These are phyloP conservation scores for Kluyveromyces sp. DNA, from an alignment of 1,139 yeast genomes.

Conservation along the genomic window DNA sequence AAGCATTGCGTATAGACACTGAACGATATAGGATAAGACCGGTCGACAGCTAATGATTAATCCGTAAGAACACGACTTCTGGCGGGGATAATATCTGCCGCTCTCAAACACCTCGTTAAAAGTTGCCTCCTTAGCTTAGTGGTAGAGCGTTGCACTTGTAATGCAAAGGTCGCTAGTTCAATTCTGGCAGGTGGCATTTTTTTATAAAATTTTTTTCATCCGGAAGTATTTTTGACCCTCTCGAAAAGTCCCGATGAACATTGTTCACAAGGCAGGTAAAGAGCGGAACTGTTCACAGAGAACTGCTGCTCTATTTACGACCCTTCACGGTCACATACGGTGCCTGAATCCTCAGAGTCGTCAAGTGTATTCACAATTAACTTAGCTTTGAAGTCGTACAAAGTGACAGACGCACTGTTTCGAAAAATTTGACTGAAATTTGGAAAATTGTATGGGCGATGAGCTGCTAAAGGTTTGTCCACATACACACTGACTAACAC, in stretches of 20 bases:
- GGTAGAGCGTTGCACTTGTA: slow-evolving; percentile 96
- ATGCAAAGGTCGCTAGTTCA: slow-evolving; percentile 94
- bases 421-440: slow-evolving; percentile 5
- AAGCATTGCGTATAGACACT: too few relatives aligned
- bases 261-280: too few relatives aligned
- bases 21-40: too few relatives aligned
- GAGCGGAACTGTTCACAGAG: too few relatives aligned
- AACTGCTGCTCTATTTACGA: too few relatives aligned
- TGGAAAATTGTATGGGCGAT: slow-evolving; percentile 3
- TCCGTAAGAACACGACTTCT: too few relatives aligned
- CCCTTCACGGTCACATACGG: too few relatives aligned
- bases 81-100: neutral
- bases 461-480: slow-evolving; percentile 2
- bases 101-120: neutral
- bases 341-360: too few relatives aligned
- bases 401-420: slow-evolving; percentile 3
- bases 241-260: too few relatives aligned
- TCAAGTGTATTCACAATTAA: too few relatives aligned
- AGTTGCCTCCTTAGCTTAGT: slow-evolving; percentile 77
- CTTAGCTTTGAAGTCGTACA: too few relatives aligned
- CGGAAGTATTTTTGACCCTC: neutral
- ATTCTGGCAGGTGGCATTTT: slow-evolving; percentile 80
- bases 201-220: slow-evolving; percentile 16
- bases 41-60: too few relatives aligned
- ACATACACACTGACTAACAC: neutral